Percentiles rank a stretch among this genome's conserved stretches.
These are phyloP conservation scores for Avena eriantha DNA, from an alignment of 176 grass and related monocot species.

Conservation along the genomic window DNA sequence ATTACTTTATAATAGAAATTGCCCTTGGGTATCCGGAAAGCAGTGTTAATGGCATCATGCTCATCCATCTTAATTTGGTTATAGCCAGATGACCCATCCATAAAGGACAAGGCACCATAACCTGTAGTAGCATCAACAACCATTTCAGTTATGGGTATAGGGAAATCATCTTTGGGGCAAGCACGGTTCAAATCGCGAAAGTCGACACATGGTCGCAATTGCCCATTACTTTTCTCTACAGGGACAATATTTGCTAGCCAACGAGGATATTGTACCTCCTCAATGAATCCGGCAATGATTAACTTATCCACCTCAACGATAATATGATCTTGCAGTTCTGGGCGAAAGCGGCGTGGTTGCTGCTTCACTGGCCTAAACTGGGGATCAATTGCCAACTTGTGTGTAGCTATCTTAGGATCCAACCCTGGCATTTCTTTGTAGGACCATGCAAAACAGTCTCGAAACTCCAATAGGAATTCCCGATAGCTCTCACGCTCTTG, in stretches of 20 bases:
- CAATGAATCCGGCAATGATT: not conserved
- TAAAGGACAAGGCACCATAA: not conserved
- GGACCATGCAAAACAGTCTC: not conserved
- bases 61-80: not conserved
- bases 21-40: not conserved
- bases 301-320: not conserved
- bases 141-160: constrained; percentile 12
- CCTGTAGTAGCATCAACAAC: not conserved
- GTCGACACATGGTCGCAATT: not conserved
- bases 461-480: not conserved
- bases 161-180: not conserved
- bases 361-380: not conserved
- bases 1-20: not conserved
- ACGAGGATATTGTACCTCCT: not conserved
- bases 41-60: not conserved
- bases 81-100: not conserved
- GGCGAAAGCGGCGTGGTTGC: not conserved
- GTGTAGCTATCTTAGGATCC: not conserved
- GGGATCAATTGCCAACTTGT: not conserved
- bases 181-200: not conserved
- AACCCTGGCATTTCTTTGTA: not conserved
- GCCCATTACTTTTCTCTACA: not conserved
- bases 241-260: constrained; percentile 5
- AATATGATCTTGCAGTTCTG: not conserved
- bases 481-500: not conserved